A percentile compares a stretch with the other conserved stretches of the same genome.
These are phyloP conservation scores for Nepenthes alata DNA, from an alignment of 179 eudicot genomes.

Conservation along the genomic window DNA sequence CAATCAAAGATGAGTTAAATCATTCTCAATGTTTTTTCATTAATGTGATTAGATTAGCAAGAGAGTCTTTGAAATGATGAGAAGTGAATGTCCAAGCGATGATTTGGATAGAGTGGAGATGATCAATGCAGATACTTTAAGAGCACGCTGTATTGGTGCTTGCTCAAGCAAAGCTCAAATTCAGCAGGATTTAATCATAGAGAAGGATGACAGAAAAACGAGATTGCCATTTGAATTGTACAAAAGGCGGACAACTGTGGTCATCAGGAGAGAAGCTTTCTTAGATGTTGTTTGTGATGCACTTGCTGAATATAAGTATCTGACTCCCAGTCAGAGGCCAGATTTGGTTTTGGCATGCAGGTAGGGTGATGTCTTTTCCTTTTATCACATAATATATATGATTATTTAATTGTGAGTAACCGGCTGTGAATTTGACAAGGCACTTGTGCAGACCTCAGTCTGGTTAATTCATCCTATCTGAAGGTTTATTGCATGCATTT, in stretches of 20 bases:
- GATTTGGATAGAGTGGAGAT: slow-evolving; percentile 19
- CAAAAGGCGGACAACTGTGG: slow-evolving; percentile 69
- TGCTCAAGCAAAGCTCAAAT: neutral
- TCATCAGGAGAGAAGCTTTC: slow-evolving; percentile 54
- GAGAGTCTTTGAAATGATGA: slow-evolving; percentile 72
- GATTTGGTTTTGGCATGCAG: slow-evolving; percentile 94
- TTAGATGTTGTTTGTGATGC: slow-evolving; percentile 78
- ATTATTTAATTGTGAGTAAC: too few species aligned
- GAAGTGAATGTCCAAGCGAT: slow-evolving; percentile 34
- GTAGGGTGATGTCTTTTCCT: slow-evolving; percentile 15
- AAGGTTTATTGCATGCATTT: too few species aligned
- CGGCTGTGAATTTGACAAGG: too few species aligned
- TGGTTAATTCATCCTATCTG: too few species aligned
- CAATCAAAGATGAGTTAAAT: too few species aligned
- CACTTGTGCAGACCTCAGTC: too few species aligned
- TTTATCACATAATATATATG: too few species aligned
- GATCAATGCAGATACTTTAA: neutral
- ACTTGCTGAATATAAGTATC: slow-evolving; percentile 78
- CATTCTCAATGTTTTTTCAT: neutral
- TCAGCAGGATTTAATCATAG: neutral
- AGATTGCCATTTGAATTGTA: slow-evolving; percentile 58
- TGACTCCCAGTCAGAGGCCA: slow-evolving; percentile 78
- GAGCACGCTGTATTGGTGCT: slow-evolving; percentile 7
- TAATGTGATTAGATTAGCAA: slow-evolving; percentile 57
- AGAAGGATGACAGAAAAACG: slow-evolving; percentile 13